phyloP scores from a whole-genome alignment of 192 early-diverging fungal species.

The Coemansia sp. region DNA sequence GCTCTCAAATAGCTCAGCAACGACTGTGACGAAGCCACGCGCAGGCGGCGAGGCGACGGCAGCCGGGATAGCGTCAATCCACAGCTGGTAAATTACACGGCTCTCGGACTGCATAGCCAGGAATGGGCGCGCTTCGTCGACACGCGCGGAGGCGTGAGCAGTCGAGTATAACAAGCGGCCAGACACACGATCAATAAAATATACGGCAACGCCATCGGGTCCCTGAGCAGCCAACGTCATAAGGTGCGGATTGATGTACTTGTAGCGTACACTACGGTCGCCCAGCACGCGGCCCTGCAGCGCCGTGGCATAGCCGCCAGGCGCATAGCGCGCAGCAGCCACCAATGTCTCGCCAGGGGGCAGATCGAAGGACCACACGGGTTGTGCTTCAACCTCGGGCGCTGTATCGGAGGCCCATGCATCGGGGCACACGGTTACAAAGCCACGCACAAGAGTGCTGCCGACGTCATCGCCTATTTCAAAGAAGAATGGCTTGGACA shows the following conservation, averaged over 20 bases:
- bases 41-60: constrained; percentile 25
- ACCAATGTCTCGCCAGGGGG: constrained; percentile 59
- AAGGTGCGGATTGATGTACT: constrained; percentile 96
- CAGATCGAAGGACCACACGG: constrained; percentile 57
- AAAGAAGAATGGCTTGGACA: constrained; percentile 66
- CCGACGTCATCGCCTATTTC: constrained; percentile 57
- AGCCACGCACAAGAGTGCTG: constrained; percentile 58
- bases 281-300: constrained; percentile 92
- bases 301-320: constrained; percentile 65
- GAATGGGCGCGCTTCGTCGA: constrained; percentile 50
- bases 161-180: constrained; percentile 78
- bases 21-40: constrained; percentile 77
- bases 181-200: constrained; percentile 86
- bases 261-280: constrained; percentile 95
- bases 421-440: constrained; percentile 52
- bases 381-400: constrained; percentile 5
- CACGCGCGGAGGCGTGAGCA: constrained; percentile 61
- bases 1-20: constrained; percentile 88
- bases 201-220: constrained; percentile 58
- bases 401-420: constrained; percentile 29
- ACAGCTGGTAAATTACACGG: constrained; percentile 84
- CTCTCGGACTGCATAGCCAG: constrained; percentile 81
- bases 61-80: constrained; percentile 66
- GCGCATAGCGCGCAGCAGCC: constrained; percentile 33
- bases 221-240: constrained; percentile 68